Base-by-base conservation (phyloP, 1,139 yeast genomes). In the Sporopachydermia cereana region DNA sequence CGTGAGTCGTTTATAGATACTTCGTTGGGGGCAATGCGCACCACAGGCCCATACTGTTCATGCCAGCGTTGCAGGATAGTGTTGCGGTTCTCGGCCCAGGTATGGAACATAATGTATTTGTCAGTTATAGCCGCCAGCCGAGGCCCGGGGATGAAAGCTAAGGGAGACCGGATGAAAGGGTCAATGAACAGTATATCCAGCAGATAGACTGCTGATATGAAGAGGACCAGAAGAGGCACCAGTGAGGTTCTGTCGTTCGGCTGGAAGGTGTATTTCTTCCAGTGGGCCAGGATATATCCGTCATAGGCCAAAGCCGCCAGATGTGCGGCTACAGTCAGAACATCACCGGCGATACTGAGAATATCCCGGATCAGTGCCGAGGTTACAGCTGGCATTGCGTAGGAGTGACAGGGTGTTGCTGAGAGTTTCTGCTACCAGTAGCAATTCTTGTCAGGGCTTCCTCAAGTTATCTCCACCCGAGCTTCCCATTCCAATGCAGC, bases 21-120 rank as follows among this genome's bases (percentile, higher is more conserved):
- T 51, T 76, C 82, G 23, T 61, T 59, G 2, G 84, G 84, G 1
- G 76, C 68, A n/a, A 77, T 57, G 12, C 78, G 60, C 4, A 77
- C 76, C 12, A 77, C 68, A 2, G 69, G 59, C 1, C 84, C 84
- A 50, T 76, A 76, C 46, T 59, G 56, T 41, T 57, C 46, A 51
- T 77, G 84, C 44, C 76, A 60, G 2, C 56, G 43, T 45, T 74
- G 69, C 1, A 77, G 71, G 20, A 58, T 61, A 20, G 57, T 54
- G 44, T 75, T 72, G 67, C 83, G 69, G 31, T 63, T 54, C 42
- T 69, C 71, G 17, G 9, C 17, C 39, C 39, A 34, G 17, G 39
- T 34, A 20, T 34, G 39, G 22, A 7, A 34, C 22, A 34, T 16
- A 7, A 34, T 20, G 22, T 34, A 34, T 20, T 34, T 34, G 39